These are phyloP conservation scores for Nyssa sinensis DNA, from an alignment of 148 eudicot genomes.

Conservation along the genomic window DNA sequence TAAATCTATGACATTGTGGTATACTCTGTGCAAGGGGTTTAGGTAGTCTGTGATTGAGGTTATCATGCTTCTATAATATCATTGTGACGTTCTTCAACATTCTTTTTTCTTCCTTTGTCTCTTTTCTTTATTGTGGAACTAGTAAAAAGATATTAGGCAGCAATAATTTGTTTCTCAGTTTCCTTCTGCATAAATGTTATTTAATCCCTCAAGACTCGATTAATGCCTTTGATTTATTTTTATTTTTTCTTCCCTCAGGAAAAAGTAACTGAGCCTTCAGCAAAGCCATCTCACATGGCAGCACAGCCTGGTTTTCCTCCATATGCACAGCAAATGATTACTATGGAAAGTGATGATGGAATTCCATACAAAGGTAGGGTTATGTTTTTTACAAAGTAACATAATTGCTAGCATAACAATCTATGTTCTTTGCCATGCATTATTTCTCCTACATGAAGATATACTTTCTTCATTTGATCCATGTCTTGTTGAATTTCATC, in stretches of 20 bases:
- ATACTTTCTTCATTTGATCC: neutral
- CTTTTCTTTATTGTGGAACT: neutral
- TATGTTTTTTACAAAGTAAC: neutral
- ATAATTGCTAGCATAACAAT: neutral
- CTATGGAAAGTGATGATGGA: conserved; percentile 46
- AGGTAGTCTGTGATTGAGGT: neutral
- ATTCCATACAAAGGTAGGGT: conserved; percentile 49
- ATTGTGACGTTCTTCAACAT: neutral
- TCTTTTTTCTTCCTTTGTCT: neutral
- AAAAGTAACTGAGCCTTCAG: conserved; percentile 43
- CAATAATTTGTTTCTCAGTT: neutral
- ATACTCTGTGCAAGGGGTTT: neutral
- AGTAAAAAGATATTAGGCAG: neutral
- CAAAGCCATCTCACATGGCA: conserved; percentile 46
- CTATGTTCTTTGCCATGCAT: neutral
- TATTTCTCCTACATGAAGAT: neutral
- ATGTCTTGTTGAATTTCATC: neutral
- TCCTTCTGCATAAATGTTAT: neutral
- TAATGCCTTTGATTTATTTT: neutral
- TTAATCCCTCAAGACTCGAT: neutral
- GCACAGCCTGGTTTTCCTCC: conserved; percentile 37
- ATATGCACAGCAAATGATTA: conserved; percentile 32
- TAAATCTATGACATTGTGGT: no score
- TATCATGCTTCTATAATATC: neutral
- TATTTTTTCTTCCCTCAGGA: conserved; percentile 39